Evolutionary conservation across 345 rosid genomes (phyloP), one percentile per base, ranked within the genome.

Genomic region (Conringia planisiliqua): DNA sequence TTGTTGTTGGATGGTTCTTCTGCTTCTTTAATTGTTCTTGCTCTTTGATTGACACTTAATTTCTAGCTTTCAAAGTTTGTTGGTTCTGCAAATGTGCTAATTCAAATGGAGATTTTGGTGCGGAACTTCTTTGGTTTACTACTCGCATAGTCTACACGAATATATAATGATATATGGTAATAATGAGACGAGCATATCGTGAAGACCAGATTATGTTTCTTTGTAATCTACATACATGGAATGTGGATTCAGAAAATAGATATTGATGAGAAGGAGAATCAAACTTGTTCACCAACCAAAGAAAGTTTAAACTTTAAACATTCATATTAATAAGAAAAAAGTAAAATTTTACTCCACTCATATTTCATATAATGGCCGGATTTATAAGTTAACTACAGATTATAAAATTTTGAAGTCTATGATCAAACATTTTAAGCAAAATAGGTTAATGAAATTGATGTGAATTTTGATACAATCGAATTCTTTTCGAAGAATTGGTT

Each of bases 1-100:
- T 33, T 76, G 65, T 62, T 69, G 70, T 51, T 62, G 65, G 35
- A 32, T 76, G 48, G 12, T 69, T 62, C 57, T 42, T 52, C 69
- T 76, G 50, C 17, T 52, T 68, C 30, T 42, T 52, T 33, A 42
- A 24, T 30, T 69, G 58, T 54, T 69, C 0, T 62, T 54, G 42
- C 54, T 42, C 22, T 68, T 61, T 75, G 51, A 40, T 40, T 40
- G 79, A 52, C 56, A 58, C 48, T 62, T 76, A 26, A 62, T 38
- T 61, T 42, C 35, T 50, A 60, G 47, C 48, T 68, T 69, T 68
- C 55, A 18, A 76, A 62, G 65, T 62, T 54, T 76, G 8, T 69
- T 69, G 56, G 51, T 61, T 51, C 65, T 69, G 48, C 58, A 7
- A 76, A 44, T 76, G 26, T 54, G 43, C 39, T 61, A 40, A 33